phyloP scores from a whole-genome alignment of 768 basidiomycete genomes.

The Tricholoma hemisulphureum region DNA sequence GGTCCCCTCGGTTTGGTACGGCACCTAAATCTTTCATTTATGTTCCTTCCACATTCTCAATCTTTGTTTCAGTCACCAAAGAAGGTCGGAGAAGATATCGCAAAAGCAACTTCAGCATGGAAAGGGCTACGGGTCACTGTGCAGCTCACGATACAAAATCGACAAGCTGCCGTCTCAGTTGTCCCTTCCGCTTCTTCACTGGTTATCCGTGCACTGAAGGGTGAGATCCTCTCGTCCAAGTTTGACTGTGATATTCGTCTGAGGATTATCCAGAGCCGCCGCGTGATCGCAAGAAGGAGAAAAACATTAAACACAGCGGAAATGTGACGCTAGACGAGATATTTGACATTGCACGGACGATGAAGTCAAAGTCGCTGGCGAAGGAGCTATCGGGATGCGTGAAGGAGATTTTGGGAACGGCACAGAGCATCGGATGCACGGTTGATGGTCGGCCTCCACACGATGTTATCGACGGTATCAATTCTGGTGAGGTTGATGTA shows the following conservation, averaged over 20 bases:
- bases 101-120: constrained; percentile 97
- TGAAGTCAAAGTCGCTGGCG: constrained; percentile 91
- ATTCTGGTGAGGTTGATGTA: constrained; percentile 81
- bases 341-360: constrained; percentile 91
- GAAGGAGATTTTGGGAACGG: constrained; percentile 98
- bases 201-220: constrained; percentile 97
- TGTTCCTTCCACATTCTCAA: constrained; percentile 13
- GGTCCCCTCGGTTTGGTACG: constrained; percentile 99
- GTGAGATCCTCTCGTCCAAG: constrained; percentile 43
- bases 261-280: constrained; percentile 73
- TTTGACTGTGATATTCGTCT: background rate
- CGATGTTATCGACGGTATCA: constrained; percentile 87
- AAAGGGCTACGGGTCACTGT: constrained; percentile 99
- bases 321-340: constrained; percentile 95
- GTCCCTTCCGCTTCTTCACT: constrained; percentile 97
- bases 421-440: constrained; percentile 96
- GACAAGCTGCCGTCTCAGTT: constrained; percentile 95
- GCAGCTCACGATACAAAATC: constrained; percentile 99
- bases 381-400: constrained; percentile 86
- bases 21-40: constrained; percentile 9
- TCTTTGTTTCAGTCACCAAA: constrained; percentile 79
- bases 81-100: constrained; percentile 99
- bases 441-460: constrained; percentile 91
- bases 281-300: constrained; percentile 99
- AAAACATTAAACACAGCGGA: constrained; percentile 98